A percentile compares a stretch with the other conserved stretches of the same genome.
Evolutionary conservation across 2,329 filamentous ascomycete species (phyloP).

Genomic region (Rhynchosporium agropyri): DNA sequence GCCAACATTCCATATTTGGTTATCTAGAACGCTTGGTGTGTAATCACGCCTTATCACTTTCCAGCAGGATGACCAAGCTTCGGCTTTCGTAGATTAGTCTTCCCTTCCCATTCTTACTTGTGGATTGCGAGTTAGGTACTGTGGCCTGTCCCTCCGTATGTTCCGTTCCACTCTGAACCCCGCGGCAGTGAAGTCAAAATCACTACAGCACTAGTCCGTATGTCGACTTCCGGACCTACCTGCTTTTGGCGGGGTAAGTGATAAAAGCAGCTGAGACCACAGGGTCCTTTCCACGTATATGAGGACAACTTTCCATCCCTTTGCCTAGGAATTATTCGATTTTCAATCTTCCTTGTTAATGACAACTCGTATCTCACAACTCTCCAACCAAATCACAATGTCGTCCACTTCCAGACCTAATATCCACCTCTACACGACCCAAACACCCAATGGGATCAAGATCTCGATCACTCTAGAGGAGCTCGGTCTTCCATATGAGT

Average conservation of each 20-base stretch:
- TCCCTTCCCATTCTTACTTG: conserved; percentile 8
- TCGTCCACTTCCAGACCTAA: conserved; percentile 44
- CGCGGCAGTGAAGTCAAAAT: conserved; percentile 19
- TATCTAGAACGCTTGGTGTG: background rate
- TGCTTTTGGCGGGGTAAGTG: conserved; percentile 9
- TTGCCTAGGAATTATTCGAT: too few relatives aligned
- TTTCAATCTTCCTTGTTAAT: conserved; percentile 18
- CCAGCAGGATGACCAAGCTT: conserved; percentile 17
- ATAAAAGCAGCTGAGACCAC: background rate
- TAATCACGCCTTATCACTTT: background rate
- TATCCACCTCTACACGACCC: conserved; percentile 57
- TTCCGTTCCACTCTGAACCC: background rate
- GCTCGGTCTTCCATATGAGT: conserved; percentile 79
- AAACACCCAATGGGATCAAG: conserved; percentile 88
- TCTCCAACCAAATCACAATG: conserved; percentile 45
- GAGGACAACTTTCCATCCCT: background rate
- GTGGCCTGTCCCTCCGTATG: too few relatives aligned
- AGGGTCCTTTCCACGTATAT: background rate
- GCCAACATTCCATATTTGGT: too few relatives aligned
- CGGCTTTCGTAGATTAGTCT: conserved; percentile 3
- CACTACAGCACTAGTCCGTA: background rate
- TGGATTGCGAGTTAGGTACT: background rate
- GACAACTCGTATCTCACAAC: conserved; percentile 32
- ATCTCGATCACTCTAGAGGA: conserved; percentile 86
- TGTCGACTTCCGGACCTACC: too few relatives aligned